A percentile compares a stretch with the other conserved stretches of the same genome.
phyloP scores from a whole-genome alignment of 1,139 yeast species.

The Yamadazyma aaseri region DNA sequence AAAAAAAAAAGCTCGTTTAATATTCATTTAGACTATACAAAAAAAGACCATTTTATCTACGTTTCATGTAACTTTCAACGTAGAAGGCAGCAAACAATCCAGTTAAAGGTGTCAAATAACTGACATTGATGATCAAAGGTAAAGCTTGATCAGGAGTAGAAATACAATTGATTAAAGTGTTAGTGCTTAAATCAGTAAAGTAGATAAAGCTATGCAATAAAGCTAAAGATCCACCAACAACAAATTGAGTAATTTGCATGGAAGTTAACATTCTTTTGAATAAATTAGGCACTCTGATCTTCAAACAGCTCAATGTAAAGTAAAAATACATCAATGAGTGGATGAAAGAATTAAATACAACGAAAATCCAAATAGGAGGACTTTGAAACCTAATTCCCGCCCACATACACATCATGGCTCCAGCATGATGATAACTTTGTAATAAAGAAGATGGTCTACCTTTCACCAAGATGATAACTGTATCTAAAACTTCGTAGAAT shows the following conservation, averaged over 20 bases:
- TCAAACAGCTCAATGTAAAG: conserved; percentile 62
- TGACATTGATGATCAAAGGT: conserved; percentile 61
- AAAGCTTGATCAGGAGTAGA: conserved; percentile 61
- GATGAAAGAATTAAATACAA: conserved; percentile 71
- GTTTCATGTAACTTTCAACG: conserved; percentile 57
- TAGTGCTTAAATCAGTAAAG: conserved; percentile 52
- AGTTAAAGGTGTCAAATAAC: conserved; percentile 69
- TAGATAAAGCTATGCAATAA: conserved; percentile 60
- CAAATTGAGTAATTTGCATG: conserved; percentile 69
- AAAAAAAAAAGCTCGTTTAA: background rate
- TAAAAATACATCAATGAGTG: conserved; percentile 77
- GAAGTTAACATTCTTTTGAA: conserved; percentile 64
- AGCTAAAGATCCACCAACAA: conserved; percentile 70
- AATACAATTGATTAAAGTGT: conserved; percentile 52
- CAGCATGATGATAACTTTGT: conserved; percentile 79
- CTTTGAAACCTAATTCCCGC: conserved; percentile 69
- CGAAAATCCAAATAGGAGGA: conserved; percentile 82
- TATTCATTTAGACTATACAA: too few species aligned
- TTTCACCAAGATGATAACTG: conserved; percentile 63
- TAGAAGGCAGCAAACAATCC: conserved; percentile 69
- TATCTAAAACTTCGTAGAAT: conserved; percentile 72
- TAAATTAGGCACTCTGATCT: conserved; percentile 56
- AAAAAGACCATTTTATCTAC: conserved; percentile 9
- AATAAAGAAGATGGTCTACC: conserved; percentile 68
- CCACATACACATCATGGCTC: conserved; percentile 86